These are phyloP conservation scores for Alternaria gaisen DNA, from an alignment of 2,329 filamentous ascomycete genomes.

Conservation along the genomic window DNA sequence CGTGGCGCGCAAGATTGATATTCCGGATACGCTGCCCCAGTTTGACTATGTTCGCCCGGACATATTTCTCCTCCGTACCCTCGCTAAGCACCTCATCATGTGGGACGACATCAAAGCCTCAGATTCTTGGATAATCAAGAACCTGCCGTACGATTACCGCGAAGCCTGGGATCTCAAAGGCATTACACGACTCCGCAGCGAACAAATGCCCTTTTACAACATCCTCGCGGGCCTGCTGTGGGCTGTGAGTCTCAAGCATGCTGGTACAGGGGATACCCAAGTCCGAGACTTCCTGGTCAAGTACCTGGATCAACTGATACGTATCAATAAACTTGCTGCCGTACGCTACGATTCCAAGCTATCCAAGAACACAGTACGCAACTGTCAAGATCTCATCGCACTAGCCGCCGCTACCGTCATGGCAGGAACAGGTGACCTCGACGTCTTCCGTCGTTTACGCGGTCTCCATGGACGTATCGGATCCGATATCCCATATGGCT, in stretches of 20 bases:
- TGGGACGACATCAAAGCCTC: slow-evolving; percentile 84
- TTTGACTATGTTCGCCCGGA: slow-evolving; percentile 97
- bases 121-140: slow-evolving; percentile 77
- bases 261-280: slow-evolving; percentile 62
- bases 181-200: slow-evolving; percentile 73
- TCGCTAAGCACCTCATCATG: slow-evolving; percentile 90
- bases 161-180: slow-evolving; percentile 66
- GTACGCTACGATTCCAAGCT: slow-evolving; percentile 83
- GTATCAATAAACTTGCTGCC: slow-evolving; percentile 72
- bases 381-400: slow-evolving; percentile 89
- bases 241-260: slow-evolving; percentile 59
- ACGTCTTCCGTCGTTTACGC: slow-evolving; percentile 83
- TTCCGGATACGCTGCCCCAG: slow-evolving; percentile 87
- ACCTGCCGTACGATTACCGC: slow-evolving; percentile 76
- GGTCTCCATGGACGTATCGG: slow-evolving; percentile 89
- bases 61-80: slow-evolving; percentile 85
- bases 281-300: slow-evolving; percentile 84
- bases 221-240: slow-evolving; percentile 91
- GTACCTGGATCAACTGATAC: slow-evolving; percentile 87
- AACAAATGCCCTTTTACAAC: slow-evolving; percentile 91
- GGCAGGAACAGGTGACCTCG: slow-evolving; percentile 92
- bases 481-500: slow-evolving; percentile 86
- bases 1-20: slow-evolving; percentile 89
- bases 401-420: slow-evolving; percentile 87
- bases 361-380: slow-evolving; percentile 81